Evolutionary conservation across 805 yeast species (phyloP).

Genomic region (Schwanniomyces pseudopolymorphus): DNA sequence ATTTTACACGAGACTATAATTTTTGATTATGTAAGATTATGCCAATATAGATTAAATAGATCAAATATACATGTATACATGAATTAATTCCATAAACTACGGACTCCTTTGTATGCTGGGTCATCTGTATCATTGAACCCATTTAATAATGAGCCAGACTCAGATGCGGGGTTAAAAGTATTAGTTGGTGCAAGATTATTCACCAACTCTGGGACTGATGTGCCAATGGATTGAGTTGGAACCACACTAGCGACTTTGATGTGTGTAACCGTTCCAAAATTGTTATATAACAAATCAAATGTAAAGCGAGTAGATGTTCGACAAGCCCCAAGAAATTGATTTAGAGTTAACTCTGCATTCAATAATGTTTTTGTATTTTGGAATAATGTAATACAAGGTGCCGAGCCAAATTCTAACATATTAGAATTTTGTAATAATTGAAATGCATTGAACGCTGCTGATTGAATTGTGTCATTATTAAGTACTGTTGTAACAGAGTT

Average conservation of each 20-base stretch:
- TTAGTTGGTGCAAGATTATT: constrained; percentile 2
- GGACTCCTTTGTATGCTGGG: constrained; percentile 2
- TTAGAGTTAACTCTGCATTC: constrained; percentile 27
- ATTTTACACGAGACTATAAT: neutral
- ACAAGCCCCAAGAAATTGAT: constrained; percentile 28
- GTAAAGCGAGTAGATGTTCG: constrained; percentile 25
- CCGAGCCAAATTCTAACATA: constrained; percentile 36
- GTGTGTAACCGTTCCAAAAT: constrained; percentile 44
- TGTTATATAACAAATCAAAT: constrained; percentile 47
- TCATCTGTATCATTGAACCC: constrained; percentile 5
- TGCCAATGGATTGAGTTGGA: neutral
- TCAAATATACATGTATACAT: neutral
- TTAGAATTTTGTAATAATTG: constrained; percentile 33
- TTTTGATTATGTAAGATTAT: neutral
- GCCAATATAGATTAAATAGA: neutral
- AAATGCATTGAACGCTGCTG: constrained; percentile 42
- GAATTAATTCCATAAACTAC: constrained; percentile 10
- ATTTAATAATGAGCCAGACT: constrained; percentile 2
- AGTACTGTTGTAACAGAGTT: constrained; percentile 2
- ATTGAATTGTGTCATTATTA: constrained; percentile 38
- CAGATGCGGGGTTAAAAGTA: constrained; percentile 1
- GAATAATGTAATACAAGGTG: constrained; percentile 32
- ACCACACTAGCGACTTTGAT: constrained; percentile 26
- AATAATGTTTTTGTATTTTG: constrained; percentile 29
- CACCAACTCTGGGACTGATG: constrained; percentile 15